phyloP scores from a whole-genome alignment of 495 filamentous ascomycete genomes.

The Durotheca rogersii region DNA sequence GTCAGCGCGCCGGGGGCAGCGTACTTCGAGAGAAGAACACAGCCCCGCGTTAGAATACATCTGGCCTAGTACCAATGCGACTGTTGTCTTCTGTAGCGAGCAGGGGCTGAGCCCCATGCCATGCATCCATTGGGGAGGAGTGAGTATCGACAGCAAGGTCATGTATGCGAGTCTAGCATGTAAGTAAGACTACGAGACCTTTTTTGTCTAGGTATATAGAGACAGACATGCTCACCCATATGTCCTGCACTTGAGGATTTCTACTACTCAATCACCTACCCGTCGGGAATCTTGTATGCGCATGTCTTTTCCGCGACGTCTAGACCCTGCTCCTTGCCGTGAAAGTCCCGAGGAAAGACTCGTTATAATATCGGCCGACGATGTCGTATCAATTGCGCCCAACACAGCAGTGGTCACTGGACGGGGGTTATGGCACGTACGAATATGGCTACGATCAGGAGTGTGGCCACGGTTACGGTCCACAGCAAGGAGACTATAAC shows the following conservation, averaged over 20 bases:
- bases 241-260: background rate
- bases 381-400: slow-evolving; percentile 30
- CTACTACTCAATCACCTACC: background rate
- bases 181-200: background rate
- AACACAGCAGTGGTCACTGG: slow-evolving; percentile 8
- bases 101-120: background rate
- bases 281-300: background rate
- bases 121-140: too few relatives aligned
- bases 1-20: background rate
- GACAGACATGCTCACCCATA: background rate
- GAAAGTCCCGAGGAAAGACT: slow-evolving; percentile 6
- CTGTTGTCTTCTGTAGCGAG: background rate
- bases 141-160: too few relatives aligned
- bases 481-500: slow-evolving; percentile 9
- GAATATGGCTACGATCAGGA: background rate
- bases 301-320: too few relatives aligned
- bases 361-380: slow-evolving; percentile 3
- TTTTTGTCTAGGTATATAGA: background rate
- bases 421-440: slow-evolving; percentile 8
- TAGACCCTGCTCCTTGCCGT: too few relatives aligned
- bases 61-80: background rate
- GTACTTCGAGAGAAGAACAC: background rate
- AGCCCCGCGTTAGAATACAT: background rate
- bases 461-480: slow-evolving; percentile 3
- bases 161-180: too few relatives aligned